Evolutionary conservation across 495 filamentous ascomycete species (phyloP).

Genomic region (Apodospora peruviana): DNA sequence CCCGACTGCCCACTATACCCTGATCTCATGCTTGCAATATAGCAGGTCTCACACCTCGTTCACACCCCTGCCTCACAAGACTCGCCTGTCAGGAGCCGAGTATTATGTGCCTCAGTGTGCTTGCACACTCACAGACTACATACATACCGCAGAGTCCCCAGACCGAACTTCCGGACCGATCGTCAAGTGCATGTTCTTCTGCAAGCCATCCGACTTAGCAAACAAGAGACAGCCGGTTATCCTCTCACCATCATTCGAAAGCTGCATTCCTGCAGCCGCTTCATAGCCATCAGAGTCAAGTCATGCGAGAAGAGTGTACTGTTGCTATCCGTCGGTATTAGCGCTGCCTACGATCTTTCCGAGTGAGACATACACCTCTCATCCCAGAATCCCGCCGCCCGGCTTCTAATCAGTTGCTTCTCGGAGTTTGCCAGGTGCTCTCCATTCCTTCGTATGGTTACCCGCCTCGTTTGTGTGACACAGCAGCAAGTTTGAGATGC

Average conservation of each 20-base stretch:
- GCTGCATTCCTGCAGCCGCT: not conserved
- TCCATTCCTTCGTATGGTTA: constrained; percentile 4
- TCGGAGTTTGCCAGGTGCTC: not conserved
- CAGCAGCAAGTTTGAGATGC: constrained; percentile 2
- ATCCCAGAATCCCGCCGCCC: constrained; percentile 21
- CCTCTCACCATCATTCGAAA: not conserved
- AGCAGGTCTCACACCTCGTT: constrained; percentile 5
- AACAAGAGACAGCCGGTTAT: constrained; percentile 6
- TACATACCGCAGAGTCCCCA: not conserved
- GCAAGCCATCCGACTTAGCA: constrained; percentile 4
- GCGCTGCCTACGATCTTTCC: constrained; percentile 2
- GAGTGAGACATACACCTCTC: constrained; percentile 17
- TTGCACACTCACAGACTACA: constrained; percentile 7
- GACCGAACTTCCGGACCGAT: not conserved
- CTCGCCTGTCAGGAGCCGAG: constrained; percentile 18
- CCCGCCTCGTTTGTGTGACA: constrained; percentile 2
- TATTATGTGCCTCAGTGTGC: constrained; percentile 14
- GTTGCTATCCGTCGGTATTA: constrained; percentile 1
- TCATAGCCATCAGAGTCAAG: not conserved
- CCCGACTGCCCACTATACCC: constrained; percentile 19
- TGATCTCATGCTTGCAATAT: constrained; percentile 8
- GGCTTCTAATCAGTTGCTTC: constrained; percentile 6
- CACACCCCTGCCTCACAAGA: constrained; percentile 8
- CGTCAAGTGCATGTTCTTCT: too few relatives aligned
- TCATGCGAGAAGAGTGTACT: constrained; percentile 4